Base-by-base conservation (phyloP, 2,329 filamentous ascomycete species). In the Reticulascus tulasneorum region DNA sequence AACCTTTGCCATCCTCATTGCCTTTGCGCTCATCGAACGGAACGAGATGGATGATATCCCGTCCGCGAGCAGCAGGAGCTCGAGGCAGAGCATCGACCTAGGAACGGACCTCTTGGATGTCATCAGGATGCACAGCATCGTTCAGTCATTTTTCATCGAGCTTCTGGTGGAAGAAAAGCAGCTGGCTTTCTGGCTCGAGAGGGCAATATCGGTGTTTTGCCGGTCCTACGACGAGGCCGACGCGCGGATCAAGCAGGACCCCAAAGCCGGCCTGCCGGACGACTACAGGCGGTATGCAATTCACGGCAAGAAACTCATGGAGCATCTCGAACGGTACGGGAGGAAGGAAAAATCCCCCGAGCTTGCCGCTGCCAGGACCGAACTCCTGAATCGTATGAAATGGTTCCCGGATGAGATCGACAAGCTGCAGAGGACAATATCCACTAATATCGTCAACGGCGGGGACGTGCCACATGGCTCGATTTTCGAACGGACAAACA, bases 221-320 rank as follows among this genome's bases (percentile, higher is more conserved):
- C 55, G 52, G 13, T 71, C 70, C 0, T 76, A 70, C 32, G 62
- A 70, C 15, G 57, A 64, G 17, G 72, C 71, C 4, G 57, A 66
- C 23, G 47, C 51, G 22, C 59, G 66, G 11, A 69, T 73, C 38
- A 54, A 58, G n/a, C 54, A 60, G 6, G 62, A 64, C 33, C 50
- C 59, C 0, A 52, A 58, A 21, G 58, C 64, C 2, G 42, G 42
- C 25, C 53, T 72, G 21, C 63, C 73, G 0, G 69, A 75, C 35
- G 74, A 78, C 47, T 77, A 73, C 46, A 59, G 69, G 10, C 56
- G 71, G 9, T 75, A 73, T 33, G 55, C 63, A 13, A 68, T 75
- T 13, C 74, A 78, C 37, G 73, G 73, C 0, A 59, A 61, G 23
- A 66, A 62, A 33, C 53, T 78, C 12, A 42, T 63, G 4, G 53